Percentiles rank a stretch among this genome's conserved stretches.
phyloP scores from a whole-genome alignment of 352 stramenopile species.

The Pythium myriotylum region DNA sequence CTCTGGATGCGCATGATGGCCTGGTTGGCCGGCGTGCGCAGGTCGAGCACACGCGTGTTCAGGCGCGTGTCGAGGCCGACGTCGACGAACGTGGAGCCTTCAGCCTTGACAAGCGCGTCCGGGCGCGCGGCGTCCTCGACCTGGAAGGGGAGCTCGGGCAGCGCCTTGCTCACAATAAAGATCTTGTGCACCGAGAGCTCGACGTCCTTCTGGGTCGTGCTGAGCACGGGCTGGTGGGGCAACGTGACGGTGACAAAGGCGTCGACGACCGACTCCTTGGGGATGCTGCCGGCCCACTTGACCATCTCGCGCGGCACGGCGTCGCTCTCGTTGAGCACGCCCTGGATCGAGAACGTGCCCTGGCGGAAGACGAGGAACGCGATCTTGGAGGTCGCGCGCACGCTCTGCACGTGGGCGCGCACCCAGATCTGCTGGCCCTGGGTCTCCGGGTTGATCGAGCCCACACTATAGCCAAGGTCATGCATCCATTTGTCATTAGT shows the following conservation, averaged over 20 bases:
- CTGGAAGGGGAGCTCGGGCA: constrained; percentile 91
- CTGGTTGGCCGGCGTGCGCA: constrained; percentile 98
- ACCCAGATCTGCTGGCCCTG: constrained; percentile 94
- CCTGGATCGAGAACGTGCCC: constrained; percentile 96
- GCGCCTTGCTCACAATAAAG: constrained; percentile 95
- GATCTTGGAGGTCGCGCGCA: constrained; percentile 93
- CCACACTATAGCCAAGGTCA: constrained; percentile 36
- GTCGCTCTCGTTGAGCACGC: constrained; percentile 85
- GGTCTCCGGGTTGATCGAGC: constrained; percentile 76
- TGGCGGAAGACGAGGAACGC: constrained; percentile 98
- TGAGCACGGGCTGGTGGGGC: constrained; percentile 88
- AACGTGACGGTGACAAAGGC: constrained; percentile 92
- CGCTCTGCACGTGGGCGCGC: constrained; percentile 94
- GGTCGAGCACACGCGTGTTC: constrained; percentile 96
- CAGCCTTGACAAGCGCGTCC: constrained; percentile 82
- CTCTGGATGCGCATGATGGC: constrained; percentile 98
- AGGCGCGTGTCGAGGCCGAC: constrained; percentile 93
- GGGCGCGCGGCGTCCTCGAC: constrained; percentile 95
- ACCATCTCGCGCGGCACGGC: constrained; percentile 95
- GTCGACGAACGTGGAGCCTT: constrained; percentile 84
- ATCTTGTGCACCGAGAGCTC: constrained; percentile 95
- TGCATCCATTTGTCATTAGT: too few species aligned
- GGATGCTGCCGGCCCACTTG: constrained; percentile 94
- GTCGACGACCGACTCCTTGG: constrained; percentile 97
- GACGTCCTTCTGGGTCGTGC: constrained; percentile 94